These are phyloP conservation scores for Thielaviopsis punctulata DNA, from an alignment of 2,329 filamentous ascomycete species.

Conservation along the genomic window DNA sequence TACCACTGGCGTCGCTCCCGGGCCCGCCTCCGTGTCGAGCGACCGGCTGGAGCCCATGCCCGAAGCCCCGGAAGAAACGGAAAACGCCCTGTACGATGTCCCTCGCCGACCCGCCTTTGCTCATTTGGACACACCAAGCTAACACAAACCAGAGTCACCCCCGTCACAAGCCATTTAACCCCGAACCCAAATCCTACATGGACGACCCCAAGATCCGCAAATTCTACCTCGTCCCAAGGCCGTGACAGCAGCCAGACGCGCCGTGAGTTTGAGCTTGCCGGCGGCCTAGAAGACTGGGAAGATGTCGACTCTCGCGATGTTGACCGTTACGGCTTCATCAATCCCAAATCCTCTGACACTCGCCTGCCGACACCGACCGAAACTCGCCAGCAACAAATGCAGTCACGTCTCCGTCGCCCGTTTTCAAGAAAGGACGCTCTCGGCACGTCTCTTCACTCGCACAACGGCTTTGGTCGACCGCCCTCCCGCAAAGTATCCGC, in stretches of 20 bases:
- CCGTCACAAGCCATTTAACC: conserved; percentile 15
- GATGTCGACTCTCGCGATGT: conserved; percentile 43
- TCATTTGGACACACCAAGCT: conserved; percentile 10
- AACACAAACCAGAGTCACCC: conserved; percentile 10
- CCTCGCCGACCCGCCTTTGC: conserved; percentile 12
- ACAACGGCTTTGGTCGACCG: conserved; percentile 21
- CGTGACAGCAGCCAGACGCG: conserved; percentile 25
- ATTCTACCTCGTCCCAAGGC: conserved; percentile 22
- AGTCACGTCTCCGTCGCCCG: conserved; percentile 18
- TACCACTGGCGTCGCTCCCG: background rate
- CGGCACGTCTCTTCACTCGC: conserved; percentile 13
- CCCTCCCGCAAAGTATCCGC: conserved; percentile 39
- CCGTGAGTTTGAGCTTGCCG: conserved; percentile 32
- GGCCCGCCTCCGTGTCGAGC: conserved; percentile 17
- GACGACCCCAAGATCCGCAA: conserved; percentile 25
- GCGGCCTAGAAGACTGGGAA: conserved; percentile 50
- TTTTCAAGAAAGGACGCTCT: conserved; percentile 23
- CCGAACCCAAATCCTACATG: conserved; percentile 16
- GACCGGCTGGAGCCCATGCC: conserved; percentile 31
- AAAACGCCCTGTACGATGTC: conserved; percentile 15
- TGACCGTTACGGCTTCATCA: conserved; percentile 53
- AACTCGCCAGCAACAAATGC: conserved; percentile 9
- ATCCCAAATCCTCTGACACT: conserved; percentile 20
- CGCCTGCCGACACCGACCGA: conserved; percentile 26
- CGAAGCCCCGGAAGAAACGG: conserved; percentile 34